These are phyloP conservation scores for Abortiporus biennis DNA, from an alignment of 1,284 basidiomycete genomes.

Conservation along the genomic window DNA sequence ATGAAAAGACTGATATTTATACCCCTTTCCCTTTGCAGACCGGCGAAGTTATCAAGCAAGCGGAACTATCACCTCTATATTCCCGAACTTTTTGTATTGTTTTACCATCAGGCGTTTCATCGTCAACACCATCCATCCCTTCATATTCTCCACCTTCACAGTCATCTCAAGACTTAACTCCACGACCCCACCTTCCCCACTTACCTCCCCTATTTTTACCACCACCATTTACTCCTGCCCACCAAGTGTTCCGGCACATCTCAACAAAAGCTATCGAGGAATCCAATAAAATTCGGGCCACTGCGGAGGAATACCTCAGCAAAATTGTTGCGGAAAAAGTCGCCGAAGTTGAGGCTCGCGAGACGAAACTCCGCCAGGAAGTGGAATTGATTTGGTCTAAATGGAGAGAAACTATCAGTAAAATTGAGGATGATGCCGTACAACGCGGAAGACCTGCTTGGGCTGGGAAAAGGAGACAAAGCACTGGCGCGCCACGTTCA, in stretches of 20 bases:
- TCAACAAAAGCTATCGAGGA: conserved; percentile 48
- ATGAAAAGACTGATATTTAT: too few relatives aligned
- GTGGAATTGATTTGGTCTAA: conserved; percentile 60
- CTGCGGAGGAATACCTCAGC: conserved; percentile 54
- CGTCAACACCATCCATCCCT: conserved; percentile 17
- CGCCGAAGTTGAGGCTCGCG: conserved; percentile 48
- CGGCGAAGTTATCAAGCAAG: conserved; percentile 37
- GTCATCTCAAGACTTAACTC: conserved; percentile 19
- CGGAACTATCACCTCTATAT: conserved; percentile 42
- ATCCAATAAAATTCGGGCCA: conserved; percentile 48
- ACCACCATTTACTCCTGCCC: conserved; percentile 70
- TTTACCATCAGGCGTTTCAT: conserved; percentile 33
- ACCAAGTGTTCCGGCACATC: conserved; percentile 63
- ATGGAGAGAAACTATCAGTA: conserved; percentile 46
- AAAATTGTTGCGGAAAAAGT: conserved; percentile 51
- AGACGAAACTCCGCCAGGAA: conserved; percentile 47
- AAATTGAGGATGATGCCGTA: conserved; percentile 34
- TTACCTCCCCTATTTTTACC: conserved; percentile 57
- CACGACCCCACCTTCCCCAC: conserved; percentile 25
- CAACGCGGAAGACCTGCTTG: conserved; percentile 1
- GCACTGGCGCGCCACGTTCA: conserved; percentile 12
- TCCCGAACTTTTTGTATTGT: conserved; percentile 48
- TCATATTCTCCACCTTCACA: conserved; percentile 11
- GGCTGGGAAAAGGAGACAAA: conserved; percentile 13
- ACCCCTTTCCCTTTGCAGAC: too few relatives aligned